These are phyloP conservation scores for Linnemannia elongata DNA, from an alignment of 192 early-diverging fungal species.

Conservation along the genomic window DNA sequence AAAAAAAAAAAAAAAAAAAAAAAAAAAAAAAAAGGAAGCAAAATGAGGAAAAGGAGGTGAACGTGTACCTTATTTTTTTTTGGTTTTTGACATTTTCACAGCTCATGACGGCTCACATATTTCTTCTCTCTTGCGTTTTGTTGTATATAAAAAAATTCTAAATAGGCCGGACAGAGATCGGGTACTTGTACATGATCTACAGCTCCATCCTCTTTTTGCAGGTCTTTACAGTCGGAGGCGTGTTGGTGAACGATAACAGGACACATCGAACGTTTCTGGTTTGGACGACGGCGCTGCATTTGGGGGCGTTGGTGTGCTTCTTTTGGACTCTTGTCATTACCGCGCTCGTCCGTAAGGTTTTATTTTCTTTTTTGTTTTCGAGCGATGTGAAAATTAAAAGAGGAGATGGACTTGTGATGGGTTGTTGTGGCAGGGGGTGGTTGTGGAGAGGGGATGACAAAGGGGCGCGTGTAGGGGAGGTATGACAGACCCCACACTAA, in stretches of 20 bases:
- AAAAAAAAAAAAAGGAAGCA: not conserved
- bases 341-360: slow-evolving; percentile 24
- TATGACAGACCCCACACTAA: not conserved
- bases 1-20: not conserved
- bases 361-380: not conserved
- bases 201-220: slow-evolving; percentile 14
- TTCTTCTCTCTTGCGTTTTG: not conserved
- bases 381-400: not conserved
- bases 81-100: too few relatives aligned
- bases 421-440: not conserved
- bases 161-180: slow-evolving; percentile 28
- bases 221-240: slow-evolving; percentile 27
- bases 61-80: too few relatives aligned
- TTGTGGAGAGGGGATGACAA: not conserved
- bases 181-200: slow-evolving; percentile 21
- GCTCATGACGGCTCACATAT: not conserved
- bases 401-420: too few relatives aligned
- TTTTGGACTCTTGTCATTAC: slow-evolving; percentile 35
- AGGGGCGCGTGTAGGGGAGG: not conserved
- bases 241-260: not conserved
- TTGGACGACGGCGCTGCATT: slow-evolving; percentile 33
- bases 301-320: slow-evolving; percentile 29
- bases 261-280: slow-evolving; percentile 9
- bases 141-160: not conserved
- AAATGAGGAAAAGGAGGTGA: not conserved